Conservation (phyloP, 2,329 filamentous ascomycete genomes). For the Ophioceras dolichostomum region DNA sequence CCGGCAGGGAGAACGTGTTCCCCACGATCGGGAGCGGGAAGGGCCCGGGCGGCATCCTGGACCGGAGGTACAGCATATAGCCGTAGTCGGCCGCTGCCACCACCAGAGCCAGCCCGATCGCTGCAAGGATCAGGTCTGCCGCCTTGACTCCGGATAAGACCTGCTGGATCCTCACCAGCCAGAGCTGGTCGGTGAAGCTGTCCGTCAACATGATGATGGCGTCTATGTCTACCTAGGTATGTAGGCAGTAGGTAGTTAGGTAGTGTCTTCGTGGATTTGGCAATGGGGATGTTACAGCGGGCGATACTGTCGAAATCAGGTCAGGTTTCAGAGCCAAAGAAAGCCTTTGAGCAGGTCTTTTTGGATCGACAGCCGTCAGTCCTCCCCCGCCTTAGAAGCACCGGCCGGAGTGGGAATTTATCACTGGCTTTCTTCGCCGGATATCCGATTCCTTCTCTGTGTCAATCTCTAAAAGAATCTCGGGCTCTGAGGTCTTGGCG, state of each 20-base stretch:
- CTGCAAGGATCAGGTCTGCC: constrained; percentile 8
- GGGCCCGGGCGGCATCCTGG: constrained; percentile 40
- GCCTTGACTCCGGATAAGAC: constrained; percentile 7
- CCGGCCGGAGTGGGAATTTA: no score
- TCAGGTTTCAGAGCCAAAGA: no score
- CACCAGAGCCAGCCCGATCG: constrained; percentile 12
- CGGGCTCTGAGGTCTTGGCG: no score
- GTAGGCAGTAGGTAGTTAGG: not conserved
- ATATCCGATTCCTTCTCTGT: no score
- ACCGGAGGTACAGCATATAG: constrained; percentile 34
- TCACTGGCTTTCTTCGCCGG: no score
- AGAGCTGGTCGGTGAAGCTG: constrained; percentile 7
- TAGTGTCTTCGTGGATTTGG: not conserved
- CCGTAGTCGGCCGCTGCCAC: constrained; percentile 27
- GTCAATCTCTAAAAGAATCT: no score
- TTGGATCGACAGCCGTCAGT: no score
- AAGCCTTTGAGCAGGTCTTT: no score
- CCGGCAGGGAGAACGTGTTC: constrained; percentile 41
- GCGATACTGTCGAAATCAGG: no score
- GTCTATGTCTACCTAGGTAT: not conserved
- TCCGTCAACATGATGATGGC: constrained; percentile 13
- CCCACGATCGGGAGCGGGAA: constrained; percentile 40
- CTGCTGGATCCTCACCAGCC: constrained; percentile 12
- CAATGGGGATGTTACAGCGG: no score
- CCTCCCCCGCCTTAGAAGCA: no score